phyloP scores from a whole-genome alignment of 768 basidiomycete species.

The Dictyophora rubrovolvata region DNA sequence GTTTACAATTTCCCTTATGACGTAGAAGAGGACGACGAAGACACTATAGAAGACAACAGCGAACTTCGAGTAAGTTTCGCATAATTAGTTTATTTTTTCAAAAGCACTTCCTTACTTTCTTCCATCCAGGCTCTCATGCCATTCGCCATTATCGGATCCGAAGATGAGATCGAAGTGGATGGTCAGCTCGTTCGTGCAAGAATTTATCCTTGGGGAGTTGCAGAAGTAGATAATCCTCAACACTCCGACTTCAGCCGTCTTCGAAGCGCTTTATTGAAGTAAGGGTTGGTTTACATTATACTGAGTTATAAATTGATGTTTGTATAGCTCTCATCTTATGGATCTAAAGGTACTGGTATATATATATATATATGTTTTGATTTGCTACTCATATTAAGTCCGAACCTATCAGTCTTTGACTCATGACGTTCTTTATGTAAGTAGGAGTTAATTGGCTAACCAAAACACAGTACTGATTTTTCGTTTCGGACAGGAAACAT shows the following conservation, averaged over 20 bases:
- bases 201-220: conserved; percentile 97
- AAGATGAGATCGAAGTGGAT: conserved; percentile 91
- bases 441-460: background rate
- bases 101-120: background rate
- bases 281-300: conserved; percentile 16
- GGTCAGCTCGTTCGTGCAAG: conserved; percentile 87
- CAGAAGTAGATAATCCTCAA: conserved; percentile 98
- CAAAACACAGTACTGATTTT: background rate
- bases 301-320: background rate
- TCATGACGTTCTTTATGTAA: conserved; percentile 76
- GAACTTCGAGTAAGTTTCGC: conserved; percentile 71
- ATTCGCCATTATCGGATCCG: conserved; percentile 94
- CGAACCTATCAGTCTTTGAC: conserved; percentile 46
- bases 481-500: conserved; percentile 50
- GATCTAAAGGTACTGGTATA: conserved; percentile 63
- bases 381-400: no score
- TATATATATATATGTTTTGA: no score
- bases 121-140: conserved; percentile 75
- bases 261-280: conserved; percentile 86
- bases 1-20: conserved; percentile 99
- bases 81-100: background rate
- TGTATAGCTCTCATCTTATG: conserved; percentile 74
- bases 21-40: conserved; percentile 97
- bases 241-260: conserved; percentile 98
- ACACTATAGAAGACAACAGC: conserved; percentile 95